Percentiles rank a stretch among this genome's conserved stretches.
Evolutionary conservation across 192 early-diverging fungal species (phyloP).

Genomic region (Pilobolus umbonatus): DNA sequence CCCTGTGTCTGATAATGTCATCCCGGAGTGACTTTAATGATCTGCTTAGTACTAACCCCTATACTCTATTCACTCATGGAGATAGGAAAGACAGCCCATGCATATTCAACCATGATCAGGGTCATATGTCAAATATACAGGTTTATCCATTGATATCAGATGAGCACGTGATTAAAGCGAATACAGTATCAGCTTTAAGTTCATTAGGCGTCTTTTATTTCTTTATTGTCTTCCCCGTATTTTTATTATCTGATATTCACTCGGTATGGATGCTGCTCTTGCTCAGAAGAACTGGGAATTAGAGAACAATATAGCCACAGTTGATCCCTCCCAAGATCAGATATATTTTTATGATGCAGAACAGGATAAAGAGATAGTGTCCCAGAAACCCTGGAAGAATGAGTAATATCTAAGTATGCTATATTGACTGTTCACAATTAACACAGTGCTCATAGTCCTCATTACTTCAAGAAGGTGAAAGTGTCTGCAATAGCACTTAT

Average conservation of each 20-base stretch:
- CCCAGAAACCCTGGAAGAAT: slow-evolving; percentile 76
- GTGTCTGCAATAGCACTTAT: slow-evolving; percentile 95
- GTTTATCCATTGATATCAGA: no score
- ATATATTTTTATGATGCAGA: slow-evolving; percentile 79
- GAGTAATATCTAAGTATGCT: slow-evolving; percentile 47
- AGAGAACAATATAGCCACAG: slow-evolving; percentile 73
- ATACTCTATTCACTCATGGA: no score
- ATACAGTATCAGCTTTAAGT: no score
- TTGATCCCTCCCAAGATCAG: slow-evolving; percentile 63
- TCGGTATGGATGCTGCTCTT: slow-evolving; percentile 41
- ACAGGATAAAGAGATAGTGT: slow-evolving; percentile 55
- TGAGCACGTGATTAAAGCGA: no score
- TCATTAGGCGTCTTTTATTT: no score
- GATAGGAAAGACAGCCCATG: no score
- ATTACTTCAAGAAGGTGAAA: slow-evolving; percentile 82
- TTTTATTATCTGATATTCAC: not conserved
- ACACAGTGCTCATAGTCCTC: slow-evolving; percentile 48
- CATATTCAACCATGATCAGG: no score
- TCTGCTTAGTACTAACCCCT: no score
- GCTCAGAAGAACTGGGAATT: slow-evolving; percentile 56
- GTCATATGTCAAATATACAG: no score
- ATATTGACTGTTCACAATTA: not conserved
- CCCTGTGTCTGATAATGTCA: no score
- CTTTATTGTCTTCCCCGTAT: no score
- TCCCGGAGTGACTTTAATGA: no score